Base-by-base conservation (phyloP, 352 stramenopile species). In the Elongisporangium anandrum region DNA sequence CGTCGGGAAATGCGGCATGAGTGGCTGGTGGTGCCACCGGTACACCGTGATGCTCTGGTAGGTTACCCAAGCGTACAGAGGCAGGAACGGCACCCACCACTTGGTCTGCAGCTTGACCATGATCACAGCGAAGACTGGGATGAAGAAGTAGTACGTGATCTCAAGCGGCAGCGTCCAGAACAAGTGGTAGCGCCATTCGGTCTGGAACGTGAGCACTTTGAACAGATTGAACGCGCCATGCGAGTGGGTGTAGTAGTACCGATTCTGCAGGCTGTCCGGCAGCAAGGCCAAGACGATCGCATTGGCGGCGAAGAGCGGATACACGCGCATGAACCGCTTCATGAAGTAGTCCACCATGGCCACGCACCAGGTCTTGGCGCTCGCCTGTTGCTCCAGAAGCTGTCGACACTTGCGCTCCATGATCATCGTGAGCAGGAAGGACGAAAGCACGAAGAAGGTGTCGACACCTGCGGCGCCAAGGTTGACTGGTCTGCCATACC, bases 161-260 rank as follows among this genome's bases (percentile, higher is more conserved):
- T 80, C 72, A 77, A 87, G 58, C 6, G 75, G 73, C 47, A 83
- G 61, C 38, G 77, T 77, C 77, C 77, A 87, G 57, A 87, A 80
- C 3, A 87, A 65, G 48, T 77, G 70, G 45, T 69, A 77, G 6
- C 70, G 75, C 23, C 68, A 69, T 0, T 51, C 39, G 5, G 65
- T 58, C 34, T 64, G 57, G 57, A 83, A 83, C 2, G 67, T 70
- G 23, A 84, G 65, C 49, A 84, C 73, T 24, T 79, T 74, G 21
- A 70, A 65, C 45, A 84, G 50, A 22, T 84, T 53, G 34, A 68
- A 88, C 45, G 72, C 63, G 10, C 59, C 59, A 1, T 22, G 59
- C 7, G 78, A 47, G 12, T 71, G 64, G 16, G 70, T 66, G 10
- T 69, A 45, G 34, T 71, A 80, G 50, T 79, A 83, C 2, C 26